phyloP scores from a whole-genome alignment of 345 rosid species.

The Angophora floribunda region DNA sequence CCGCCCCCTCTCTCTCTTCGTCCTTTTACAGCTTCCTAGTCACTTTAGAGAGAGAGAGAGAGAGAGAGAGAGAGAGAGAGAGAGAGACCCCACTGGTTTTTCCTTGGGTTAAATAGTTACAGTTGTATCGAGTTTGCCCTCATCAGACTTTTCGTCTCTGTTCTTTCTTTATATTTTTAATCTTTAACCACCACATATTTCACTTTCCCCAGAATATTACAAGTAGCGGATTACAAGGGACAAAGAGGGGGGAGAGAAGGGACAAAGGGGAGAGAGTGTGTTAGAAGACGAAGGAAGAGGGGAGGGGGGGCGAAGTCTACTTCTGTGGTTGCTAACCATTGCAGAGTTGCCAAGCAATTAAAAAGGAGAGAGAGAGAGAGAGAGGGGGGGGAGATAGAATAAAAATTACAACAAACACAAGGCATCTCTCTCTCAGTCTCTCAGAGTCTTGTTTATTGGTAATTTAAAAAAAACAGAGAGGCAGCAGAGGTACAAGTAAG shows the following conservation, averaged over 20 bases:
- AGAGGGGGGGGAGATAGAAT: not conserved
- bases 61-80: not conserved
- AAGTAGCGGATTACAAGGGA: not conserved
- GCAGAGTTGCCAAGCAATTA: not conserved
- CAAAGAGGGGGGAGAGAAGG: not conserved
- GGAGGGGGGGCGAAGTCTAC: not conserved
- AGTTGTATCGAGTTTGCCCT: not conserved
- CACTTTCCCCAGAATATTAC: not conserved
- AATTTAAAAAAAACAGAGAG: not conserved
- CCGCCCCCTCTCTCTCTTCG: not conserved
- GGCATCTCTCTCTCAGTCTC: not conserved
- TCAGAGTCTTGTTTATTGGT: not conserved
- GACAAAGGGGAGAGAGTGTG: not conserved
- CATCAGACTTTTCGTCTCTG: not conserved
- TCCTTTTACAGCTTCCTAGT: not conserved
- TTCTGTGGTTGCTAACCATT: not conserved
- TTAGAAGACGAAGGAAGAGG: not conserved
- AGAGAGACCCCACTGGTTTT: not conserved
- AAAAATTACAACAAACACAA: not conserved
- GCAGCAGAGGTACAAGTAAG: not conserved
- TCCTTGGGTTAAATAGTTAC: not conserved
- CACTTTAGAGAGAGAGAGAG: not conserved
- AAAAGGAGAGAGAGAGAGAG: not conserved
- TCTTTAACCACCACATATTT: not conserved
- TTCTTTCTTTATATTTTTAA: not conserved